These are phyloP conservation scores for Colletotrichum chrysophilum DNA, from an alignment of 2,329 filamentous ascomycete genomes.

Conservation along the genomic window DNA sequence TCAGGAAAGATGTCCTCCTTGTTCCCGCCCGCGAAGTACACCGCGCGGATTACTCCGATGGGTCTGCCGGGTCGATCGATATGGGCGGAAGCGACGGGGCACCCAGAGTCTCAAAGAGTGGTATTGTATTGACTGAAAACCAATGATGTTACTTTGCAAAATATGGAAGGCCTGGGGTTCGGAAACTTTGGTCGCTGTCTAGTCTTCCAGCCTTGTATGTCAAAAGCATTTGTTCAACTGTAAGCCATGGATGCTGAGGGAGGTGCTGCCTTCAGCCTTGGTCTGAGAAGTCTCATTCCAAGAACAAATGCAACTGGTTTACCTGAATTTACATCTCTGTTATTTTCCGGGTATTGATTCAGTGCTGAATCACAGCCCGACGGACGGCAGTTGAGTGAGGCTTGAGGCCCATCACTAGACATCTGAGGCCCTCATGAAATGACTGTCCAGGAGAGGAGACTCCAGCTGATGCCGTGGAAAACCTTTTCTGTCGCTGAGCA, in stretches of 20 bases:
- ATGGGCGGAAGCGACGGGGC: neutral
- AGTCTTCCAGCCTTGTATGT: no score
- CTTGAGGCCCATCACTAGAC: neutral
- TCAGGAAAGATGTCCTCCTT: neutral
- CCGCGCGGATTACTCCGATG: neutral
- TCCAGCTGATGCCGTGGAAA: neutral
- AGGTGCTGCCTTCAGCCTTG: neutral
- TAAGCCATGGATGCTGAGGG: neutral
- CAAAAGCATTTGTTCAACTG: no score
- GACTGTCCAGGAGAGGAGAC: neutral
- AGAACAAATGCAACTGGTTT: neutral
- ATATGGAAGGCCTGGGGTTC: neutral
- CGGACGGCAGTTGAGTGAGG: accelerated
- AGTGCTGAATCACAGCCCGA: neutral
- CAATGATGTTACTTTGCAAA: neutral
- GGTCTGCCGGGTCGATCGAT: neutral
- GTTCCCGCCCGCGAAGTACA: neutral
- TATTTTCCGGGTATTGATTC: neutral
- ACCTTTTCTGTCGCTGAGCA: neutral
- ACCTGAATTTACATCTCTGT: neutral
- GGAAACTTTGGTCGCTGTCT: neutral
- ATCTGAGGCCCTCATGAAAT: neutral
- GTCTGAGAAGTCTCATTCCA: neutral
- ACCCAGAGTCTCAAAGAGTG: neutral
- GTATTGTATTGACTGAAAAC: neutral